A percentile compares a stretch with the other conserved stretches of the same genome.
Conservation (phyloP, 2,329 filamentous ascomycete genomes). For the Dryadomyces sulphureus region DNA sequence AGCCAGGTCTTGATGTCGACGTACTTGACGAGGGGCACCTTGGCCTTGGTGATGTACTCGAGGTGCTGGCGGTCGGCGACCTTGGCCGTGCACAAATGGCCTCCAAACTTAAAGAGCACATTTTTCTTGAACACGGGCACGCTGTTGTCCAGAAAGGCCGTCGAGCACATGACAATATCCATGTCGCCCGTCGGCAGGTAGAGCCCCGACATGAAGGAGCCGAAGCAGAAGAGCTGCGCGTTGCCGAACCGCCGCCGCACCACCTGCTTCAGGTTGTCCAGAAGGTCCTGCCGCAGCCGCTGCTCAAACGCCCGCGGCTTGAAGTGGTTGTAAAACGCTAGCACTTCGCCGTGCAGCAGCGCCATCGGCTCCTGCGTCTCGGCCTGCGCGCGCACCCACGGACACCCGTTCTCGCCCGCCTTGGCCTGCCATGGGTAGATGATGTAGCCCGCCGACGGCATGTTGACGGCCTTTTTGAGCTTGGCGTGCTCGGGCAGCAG, state of each 20-base stretch:
- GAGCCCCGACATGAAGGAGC: constrained; percentile 81
- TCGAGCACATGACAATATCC: constrained; percentile 69
- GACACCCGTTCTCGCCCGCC: constrained; percentile 29
- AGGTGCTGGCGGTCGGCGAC: constrained; percentile 45
- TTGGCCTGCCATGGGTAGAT: constrained; percentile 36
- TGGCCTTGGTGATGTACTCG: constrained; percentile 57
- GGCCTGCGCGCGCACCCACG: constrained; percentile 51
- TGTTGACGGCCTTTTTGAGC: constrained; percentile 35
- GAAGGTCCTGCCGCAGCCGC: constrained; percentile 54
- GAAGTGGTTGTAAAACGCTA: constrained; percentile 79
- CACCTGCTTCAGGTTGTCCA: constrained; percentile 49
- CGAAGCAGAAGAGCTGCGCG: constrained; percentile 60
- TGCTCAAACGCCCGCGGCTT: constrained; percentile 66
- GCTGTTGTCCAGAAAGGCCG: constrained; percentile 39
- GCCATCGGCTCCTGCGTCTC: constrained; percentile 35
- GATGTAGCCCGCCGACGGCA: constrained; percentile 33
- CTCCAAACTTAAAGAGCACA: constrained; percentile 47
- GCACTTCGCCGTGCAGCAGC: constrained; percentile 73
- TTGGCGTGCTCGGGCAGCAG: constrained; percentile 34
- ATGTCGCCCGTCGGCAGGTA: constrained; percentile 68
- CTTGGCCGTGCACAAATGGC: constrained; percentile 37
- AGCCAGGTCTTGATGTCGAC: constrained; percentile 63
- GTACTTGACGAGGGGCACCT: constrained; percentile 87
- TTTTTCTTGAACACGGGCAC: constrained; percentile 35
- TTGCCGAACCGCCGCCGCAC: constrained; percentile 44